Evolutionary conservation across 1,139 yeast species (phyloP).

Genomic region (Kodamaea ohmeri): DNA sequence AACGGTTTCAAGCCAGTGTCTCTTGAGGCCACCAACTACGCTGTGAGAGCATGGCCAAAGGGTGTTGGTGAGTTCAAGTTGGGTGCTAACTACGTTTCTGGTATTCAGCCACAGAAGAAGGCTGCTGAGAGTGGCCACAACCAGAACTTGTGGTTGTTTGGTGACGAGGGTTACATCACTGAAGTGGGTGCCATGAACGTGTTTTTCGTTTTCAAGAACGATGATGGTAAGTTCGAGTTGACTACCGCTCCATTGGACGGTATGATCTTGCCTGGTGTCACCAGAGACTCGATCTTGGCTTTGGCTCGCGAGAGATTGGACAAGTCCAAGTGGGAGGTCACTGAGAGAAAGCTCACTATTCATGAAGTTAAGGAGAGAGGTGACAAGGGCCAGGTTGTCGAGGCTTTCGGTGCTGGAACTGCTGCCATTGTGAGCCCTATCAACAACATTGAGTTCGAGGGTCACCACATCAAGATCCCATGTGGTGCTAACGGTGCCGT

Average conservation of each 20-base stretch:
- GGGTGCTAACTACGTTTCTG: conserved; percentile 97
- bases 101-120: conserved; percentile 81
- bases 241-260: conserved; percentile 97
- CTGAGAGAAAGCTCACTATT: conserved; percentile 37
- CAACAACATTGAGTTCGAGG: conserved; percentile 30
- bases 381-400: conserved; percentile 35
- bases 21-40: conserved; percentile 90
- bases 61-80: conserved; percentile 94
- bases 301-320: conserved; percentile 74
- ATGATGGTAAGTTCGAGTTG: conserved; percentile 81
- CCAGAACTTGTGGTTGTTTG: conserved; percentile 95
- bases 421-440: conserved; percentile 43
- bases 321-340: conserved; percentile 58
- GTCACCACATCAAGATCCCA: conserved; percentile 33
- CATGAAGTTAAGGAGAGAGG: conserved; percentile 34
- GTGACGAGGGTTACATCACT: conserved; percentile 83
- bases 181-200: conserved; percentile 98
- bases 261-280: conserved; percentile 93
- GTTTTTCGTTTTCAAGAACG: conserved; percentile 76
- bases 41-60: conserved; percentile 99
- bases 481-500: conserved; percentile 23
- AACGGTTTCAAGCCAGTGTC: conserved; percentile 93
- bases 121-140: conserved; percentile 90
- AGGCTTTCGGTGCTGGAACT: conserved; percentile 45
- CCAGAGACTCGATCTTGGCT: conserved; percentile 82